Evolutionary conservation across 2,329 filamentous ascomycete genomes (phyloP).

Genomic region (Apiospora sp.): DNA sequence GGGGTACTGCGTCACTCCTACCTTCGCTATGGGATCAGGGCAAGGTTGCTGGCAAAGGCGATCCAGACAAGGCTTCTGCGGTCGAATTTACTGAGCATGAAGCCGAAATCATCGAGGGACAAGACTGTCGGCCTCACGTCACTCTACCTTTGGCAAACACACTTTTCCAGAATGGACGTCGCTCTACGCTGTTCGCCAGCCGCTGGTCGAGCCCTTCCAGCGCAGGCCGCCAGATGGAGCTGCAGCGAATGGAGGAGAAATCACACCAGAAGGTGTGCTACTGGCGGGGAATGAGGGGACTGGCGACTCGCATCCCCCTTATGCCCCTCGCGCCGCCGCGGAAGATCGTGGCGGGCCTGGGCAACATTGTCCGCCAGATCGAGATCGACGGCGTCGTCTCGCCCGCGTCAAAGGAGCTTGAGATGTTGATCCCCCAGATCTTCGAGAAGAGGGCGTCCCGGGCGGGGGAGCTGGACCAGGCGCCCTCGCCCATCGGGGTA

Average conservation of each 20-base stretch:
- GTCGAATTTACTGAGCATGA: conserved; percentile 46
- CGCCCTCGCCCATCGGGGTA: conserved; percentile 61
- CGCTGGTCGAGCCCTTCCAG: conserved; percentile 43
- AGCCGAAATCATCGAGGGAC: background rate
- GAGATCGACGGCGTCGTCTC: conserved; percentile 54
- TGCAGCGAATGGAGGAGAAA: conserved; percentile 41
- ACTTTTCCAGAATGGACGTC: conserved; percentile 73
- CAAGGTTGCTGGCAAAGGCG: conserved; percentile 30
- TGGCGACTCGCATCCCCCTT: conserved; percentile 52
- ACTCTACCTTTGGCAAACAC: conserved; percentile 79
- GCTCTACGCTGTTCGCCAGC: conserved; percentile 63
- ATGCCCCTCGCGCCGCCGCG: conserved; percentile 70
- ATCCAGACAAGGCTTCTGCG: conserved; percentile 48
- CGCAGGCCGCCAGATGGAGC: conserved; percentile 32
- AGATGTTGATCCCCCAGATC: conserved; percentile 67
- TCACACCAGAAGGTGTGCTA: conserved; percentile 46
- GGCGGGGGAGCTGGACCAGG: conserved; percentile 34
- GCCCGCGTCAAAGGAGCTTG: conserved; percentile 77
- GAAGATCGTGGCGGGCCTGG: conserved; percentile 70
- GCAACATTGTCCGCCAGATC: conserved; percentile 79
- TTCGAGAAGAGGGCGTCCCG: conserved; percentile 51
- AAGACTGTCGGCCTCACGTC: conserved; percentile 35
- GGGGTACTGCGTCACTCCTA: conserved; percentile 48
- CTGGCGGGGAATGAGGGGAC: conserved; percentile 31
- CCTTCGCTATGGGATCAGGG: conserved; percentile 53